Conservation (phyloP, 805 yeast species). For the Trichomonascus vanleenenianus region DNA sequence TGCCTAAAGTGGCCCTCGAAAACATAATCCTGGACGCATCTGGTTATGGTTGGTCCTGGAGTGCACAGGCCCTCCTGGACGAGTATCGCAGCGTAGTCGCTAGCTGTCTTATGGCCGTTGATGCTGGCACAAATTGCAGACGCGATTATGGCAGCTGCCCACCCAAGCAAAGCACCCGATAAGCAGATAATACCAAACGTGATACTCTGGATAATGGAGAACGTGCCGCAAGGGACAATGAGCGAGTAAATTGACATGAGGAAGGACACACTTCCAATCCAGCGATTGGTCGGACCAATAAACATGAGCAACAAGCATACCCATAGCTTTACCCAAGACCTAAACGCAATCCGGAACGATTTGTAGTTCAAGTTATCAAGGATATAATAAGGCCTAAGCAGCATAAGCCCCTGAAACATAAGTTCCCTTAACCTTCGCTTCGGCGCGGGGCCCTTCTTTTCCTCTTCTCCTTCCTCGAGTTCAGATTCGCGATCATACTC, state of each 20-base stretch:
- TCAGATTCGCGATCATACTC: too few species aligned
- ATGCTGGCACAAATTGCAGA: conserved; percentile 21
- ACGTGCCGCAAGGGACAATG: conserved; percentile 21
- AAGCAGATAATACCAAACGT: conserved; percentile 13
- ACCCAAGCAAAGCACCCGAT: conserved; percentile 13
- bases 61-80: conserved; percentile 18
- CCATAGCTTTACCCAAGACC: conserved; percentile 25
- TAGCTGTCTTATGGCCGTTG: conserved; percentile 17
- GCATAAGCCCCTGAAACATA: too few species aligned
- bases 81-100: conserved; percentile 9
- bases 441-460: too few species aligned
- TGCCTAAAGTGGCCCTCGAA: conserved; percentile 20
- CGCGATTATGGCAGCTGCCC: conserved; percentile 14
- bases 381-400: conserved; percentile 11
- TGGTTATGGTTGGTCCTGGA: conserved; percentile 5
- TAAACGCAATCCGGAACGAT: conserved; percentile 17
- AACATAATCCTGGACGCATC: conserved; percentile 16
- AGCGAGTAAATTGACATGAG: conserved; percentile 19
- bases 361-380: conserved; percentile 21
- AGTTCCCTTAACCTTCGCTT: too few species aligned
- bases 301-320: conserved; percentile 16
- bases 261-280: conserved; percentile 24
- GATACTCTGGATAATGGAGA: conserved; percentile 8
- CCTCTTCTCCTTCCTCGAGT: too few species aligned
- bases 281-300: conserved; percentile 12